These are phyloP conservation scores for Cutaneotrichosporon sp. DNA, from an alignment of 1,284 basidiomycete species.

Conservation along the genomic window DNA sequence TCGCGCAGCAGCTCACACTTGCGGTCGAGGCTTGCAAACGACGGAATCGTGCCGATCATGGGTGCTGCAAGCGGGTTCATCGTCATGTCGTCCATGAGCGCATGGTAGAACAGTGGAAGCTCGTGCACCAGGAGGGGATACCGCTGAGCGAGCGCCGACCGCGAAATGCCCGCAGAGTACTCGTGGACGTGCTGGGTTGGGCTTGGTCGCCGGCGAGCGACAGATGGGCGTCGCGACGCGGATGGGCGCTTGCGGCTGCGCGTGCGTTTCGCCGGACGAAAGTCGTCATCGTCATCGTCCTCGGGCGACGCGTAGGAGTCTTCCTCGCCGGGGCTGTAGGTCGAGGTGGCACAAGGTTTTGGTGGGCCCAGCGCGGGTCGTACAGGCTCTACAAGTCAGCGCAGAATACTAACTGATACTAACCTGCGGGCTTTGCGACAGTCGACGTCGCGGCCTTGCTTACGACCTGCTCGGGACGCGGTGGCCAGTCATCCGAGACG, in stretches of 20 bases:
- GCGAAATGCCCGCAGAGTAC: background rate
- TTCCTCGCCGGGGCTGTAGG: background rate
- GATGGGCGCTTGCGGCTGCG: background rate
- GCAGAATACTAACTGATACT: too few relatives aligned
- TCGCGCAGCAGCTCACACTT: slow-evolving; percentile 37
- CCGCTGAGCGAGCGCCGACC: slow-evolving; percentile 22
- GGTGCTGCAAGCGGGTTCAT: slow-evolving; percentile 45
- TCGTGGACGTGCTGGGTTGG: background rate
- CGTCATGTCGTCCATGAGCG: slow-evolving; percentile 39
- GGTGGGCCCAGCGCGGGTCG: too few relatives aligned
- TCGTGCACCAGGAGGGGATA: slow-evolving; percentile 36
- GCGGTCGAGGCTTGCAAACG: slow-evolving; percentile 28
- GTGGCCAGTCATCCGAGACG: too few relatives aligned
- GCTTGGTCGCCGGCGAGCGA: background rate
- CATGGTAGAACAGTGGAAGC: slow-evolving; percentile 47
- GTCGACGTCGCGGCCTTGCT: too few relatives aligned
- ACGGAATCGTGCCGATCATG: slow-evolving; percentile 44
- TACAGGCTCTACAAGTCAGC: too few relatives aligned
- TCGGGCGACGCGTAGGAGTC: background rate
- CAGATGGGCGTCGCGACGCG: background rate
- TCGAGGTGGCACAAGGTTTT: too few relatives aligned
- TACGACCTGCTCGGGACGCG: too few relatives aligned
- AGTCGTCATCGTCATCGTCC: slow-evolving; percentile 36
- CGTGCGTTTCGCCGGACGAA: slow-evolving; percentile 26
- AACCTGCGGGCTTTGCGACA: too few relatives aligned